Percentiles rank a stretch among this genome's conserved stretches.
Evolutionary conservation across 305 asterid genomes (phyloP).

Genomic region (Fraxinus velutina): DNA sequence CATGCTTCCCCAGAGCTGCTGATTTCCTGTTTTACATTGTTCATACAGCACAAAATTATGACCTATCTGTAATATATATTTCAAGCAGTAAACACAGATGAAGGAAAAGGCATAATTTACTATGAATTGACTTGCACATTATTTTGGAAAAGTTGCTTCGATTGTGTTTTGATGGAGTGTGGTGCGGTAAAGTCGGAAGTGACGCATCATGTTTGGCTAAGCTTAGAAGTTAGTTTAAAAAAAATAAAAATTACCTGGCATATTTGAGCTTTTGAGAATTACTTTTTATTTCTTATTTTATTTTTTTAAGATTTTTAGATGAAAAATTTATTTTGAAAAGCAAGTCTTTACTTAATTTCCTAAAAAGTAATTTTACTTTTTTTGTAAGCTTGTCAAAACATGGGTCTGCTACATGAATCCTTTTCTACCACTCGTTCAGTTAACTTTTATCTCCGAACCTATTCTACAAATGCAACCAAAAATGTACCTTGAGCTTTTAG

Average conservation of each 20-base stretch:
- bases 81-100: not conserved
- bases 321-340: not conserved
- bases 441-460: not conserved
- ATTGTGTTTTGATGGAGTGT: not conserved
- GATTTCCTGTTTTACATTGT: not conserved
- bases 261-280: not conserved
- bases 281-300: not conserved
- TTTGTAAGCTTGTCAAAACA: not conserved
- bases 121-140: not conserved
- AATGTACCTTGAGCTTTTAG: not conserved
- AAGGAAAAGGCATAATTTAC: not conserved
- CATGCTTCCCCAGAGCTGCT: not conserved
- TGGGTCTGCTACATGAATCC: not conserved
- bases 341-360: not conserved
- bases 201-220: not conserved
- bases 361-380: not conserved
- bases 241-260: not conserved
- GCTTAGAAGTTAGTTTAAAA: not conserved
- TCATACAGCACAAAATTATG: not conserved
- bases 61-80: not conserved
- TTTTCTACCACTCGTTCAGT: not conserved
- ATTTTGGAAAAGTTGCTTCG: not conserved
- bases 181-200: not conserved
- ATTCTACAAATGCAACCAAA: not conserved
- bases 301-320: not conserved